Percentiles rank a stretch among this genome's conserved stretches.
phyloP scores from a whole-genome alignment of 1,139 yeast genomes.

The Debaryomyces subglobosus region DNA sequence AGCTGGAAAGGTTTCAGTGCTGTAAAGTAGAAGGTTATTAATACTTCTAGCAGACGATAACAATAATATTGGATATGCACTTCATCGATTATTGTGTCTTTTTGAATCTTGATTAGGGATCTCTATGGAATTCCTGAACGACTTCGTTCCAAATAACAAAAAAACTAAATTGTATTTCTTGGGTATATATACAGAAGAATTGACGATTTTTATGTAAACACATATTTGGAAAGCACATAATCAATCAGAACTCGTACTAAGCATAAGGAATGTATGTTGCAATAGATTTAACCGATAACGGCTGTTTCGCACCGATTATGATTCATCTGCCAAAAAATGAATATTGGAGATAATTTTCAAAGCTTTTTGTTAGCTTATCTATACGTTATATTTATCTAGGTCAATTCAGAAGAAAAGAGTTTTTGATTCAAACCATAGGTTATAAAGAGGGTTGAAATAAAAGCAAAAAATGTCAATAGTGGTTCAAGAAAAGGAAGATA shows the following conservation, averaged over 20 bases:
- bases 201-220: not conserved
- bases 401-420: not conserved
- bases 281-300: constrained; percentile 5
- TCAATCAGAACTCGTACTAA: not conserved
- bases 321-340: not conserved
- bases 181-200: not conserved
- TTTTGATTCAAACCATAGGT: not conserved
- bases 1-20: not conserved
- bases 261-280: not conserved
- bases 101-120: too few species aligned
- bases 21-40: not conserved
- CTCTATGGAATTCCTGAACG: not conserved
- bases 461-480: constrained; percentile 29
- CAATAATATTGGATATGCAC: not conserved
- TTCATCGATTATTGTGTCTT: too few species aligned
- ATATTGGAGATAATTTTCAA: constrained; percentile 3
- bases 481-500: constrained; percentile 33
- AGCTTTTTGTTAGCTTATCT: not conserved
- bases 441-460: not conserved
- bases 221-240: not conserved
- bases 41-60: not conserved
- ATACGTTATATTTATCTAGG: not conserved
- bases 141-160: not conserved
- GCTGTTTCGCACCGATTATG: constrained; percentile 5
- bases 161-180: not conserved